phyloP scores from a whole-genome alignment of 352 stramenopile genomes.

The Pythium volutum region DNA sequence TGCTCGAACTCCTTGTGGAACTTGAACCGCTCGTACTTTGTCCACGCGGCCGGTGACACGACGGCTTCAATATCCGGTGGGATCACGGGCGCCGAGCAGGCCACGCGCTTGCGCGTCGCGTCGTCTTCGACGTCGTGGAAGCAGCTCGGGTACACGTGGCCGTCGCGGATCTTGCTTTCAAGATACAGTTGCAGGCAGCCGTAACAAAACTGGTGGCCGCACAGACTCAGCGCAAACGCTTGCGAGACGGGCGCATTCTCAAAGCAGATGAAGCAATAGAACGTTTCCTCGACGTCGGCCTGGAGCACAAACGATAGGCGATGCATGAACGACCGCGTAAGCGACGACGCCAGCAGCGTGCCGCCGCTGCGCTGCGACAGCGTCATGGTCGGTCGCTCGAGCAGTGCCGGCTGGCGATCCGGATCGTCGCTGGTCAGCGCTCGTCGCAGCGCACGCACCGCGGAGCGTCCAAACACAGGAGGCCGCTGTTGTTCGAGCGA shows the following conservation, averaged over 20 bases:
- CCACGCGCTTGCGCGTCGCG: neutral
- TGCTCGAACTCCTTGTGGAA: slow-evolving; percentile 79
- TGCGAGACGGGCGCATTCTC: slow-evolving; percentile 46
- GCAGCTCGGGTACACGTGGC: slow-evolving; percentile 68
- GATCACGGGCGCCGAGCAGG: slow-evolving; percentile 41
- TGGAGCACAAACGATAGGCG: slow-evolving; percentile 13
- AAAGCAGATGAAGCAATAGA: slow-evolving; percentile 77
- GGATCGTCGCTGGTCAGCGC: slow-evolving; percentile 13
- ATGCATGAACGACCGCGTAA: slow-evolving; percentile 8
- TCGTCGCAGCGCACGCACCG: slow-evolving; percentile 4
- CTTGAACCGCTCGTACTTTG: slow-evolving; percentile 85
- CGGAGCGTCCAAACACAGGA: neutral
- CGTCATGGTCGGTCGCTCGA: slow-evolving; percentile 6
- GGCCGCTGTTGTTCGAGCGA: slow-evolving; percentile 1
- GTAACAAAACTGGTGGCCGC: slow-evolving; percentile 58
- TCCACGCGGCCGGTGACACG: slow-evolving; percentile 49
- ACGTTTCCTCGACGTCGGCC: slow-evolving; percentile 44
- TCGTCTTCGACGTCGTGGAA: slow-evolving; percentile 40
- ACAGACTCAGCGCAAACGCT: slow-evolving; percentile 39
- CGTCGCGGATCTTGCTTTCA: slow-evolving; percentile 62
- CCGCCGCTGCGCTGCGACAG: neutral
- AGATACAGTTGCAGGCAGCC: slow-evolving; percentile 53
- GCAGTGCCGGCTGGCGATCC: slow-evolving; percentile 4
- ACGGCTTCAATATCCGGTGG: slow-evolving; percentile 44
- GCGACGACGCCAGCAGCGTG: neutral